phyloP scores from a whole-genome alignment of 176 grass and related monocot genomes.

The Carex scoparia region DNA sequence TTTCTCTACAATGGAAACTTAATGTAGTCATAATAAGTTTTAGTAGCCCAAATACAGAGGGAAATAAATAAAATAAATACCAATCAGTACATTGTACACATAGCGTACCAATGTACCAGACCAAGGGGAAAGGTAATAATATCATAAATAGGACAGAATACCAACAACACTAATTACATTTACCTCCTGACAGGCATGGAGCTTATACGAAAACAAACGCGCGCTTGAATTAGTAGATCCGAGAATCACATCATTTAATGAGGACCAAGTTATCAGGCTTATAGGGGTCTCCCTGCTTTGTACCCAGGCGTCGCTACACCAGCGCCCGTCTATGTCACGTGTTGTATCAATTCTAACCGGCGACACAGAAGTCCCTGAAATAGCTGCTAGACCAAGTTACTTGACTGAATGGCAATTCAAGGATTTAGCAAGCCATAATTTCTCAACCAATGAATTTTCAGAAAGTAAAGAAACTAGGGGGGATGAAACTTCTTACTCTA shows the following conservation, averaged over 20 bases:
- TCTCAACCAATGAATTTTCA: conserved; percentile 29
- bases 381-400: conserved; percentile 53
- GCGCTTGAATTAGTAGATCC: conserved; percentile 53
- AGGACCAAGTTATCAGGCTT: conserved; percentile 35
- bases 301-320: conserved; percentile 44
- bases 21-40: not conserved
- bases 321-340: conserved; percentile 59
- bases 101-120: not conserved
- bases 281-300: conserved; percentile 61
- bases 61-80: not conserved
- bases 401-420: conserved; percentile 63
- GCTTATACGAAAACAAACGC: conserved; percentile 43
- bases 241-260: conserved; percentile 37
- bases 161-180: not conserved
- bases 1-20: not conserved
- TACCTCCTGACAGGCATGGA: conserved; percentile 41
- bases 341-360: conserved; percentile 53
- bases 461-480: not conserved
- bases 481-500: conserved; percentile 14
- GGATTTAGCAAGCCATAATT: conserved; percentile 27
- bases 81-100: not conserved
- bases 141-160: not conserved
- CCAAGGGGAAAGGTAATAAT: not conserved
- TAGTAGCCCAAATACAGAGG: not conserved
- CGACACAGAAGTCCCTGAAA: conserved; percentile 32